phyloP scores from a whole-genome alignment of 345 rosid species.

The Ailanthus altissimus region DNA sequence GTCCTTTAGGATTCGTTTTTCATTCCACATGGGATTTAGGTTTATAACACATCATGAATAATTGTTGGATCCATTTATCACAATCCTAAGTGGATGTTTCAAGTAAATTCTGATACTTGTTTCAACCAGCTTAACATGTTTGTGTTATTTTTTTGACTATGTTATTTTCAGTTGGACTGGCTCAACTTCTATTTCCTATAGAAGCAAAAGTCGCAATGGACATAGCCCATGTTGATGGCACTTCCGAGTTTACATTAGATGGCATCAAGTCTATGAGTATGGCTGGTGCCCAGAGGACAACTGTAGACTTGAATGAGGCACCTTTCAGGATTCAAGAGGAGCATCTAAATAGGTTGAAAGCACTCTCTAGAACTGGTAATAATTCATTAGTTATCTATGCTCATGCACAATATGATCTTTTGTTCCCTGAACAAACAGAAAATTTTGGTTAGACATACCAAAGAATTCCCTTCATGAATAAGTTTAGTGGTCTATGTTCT shows the following conservation, averaged over 20 bases:
- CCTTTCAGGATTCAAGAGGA: constrained; percentile 70
- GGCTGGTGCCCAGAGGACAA: constrained; percentile 37
- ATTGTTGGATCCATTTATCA: too few relatives aligned
- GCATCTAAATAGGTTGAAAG: constrained; percentile 63
- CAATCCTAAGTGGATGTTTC: background rate
- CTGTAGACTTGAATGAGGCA: constrained; percentile 63
- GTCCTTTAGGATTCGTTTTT: too few relatives aligned
- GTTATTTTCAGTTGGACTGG: constrained; percentile 64
- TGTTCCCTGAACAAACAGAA: background rate
- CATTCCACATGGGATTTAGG: too few relatives aligned
- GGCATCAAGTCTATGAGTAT: constrained; percentile 36
- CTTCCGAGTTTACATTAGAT: constrained; percentile 62
- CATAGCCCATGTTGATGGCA: constrained; percentile 56
- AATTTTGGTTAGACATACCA: too few relatives aligned
- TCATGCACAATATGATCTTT: background rate
- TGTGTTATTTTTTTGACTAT: background rate
- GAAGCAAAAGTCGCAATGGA: constrained; percentile 79
- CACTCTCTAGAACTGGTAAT: constrained; percentile 76
- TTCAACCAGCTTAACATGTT: constrained; percentile 6
- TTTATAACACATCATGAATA: too few relatives aligned
- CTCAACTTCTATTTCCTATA: constrained; percentile 73
- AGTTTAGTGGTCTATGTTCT: too few relatives aligned
- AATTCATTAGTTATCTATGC: background rate
- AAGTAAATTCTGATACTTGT: background rate
- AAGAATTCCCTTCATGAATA: too few relatives aligned